Conservation (phyloP, 2,329 filamentous ascomycete species). For the Aureobasidium sp. region DNA sequence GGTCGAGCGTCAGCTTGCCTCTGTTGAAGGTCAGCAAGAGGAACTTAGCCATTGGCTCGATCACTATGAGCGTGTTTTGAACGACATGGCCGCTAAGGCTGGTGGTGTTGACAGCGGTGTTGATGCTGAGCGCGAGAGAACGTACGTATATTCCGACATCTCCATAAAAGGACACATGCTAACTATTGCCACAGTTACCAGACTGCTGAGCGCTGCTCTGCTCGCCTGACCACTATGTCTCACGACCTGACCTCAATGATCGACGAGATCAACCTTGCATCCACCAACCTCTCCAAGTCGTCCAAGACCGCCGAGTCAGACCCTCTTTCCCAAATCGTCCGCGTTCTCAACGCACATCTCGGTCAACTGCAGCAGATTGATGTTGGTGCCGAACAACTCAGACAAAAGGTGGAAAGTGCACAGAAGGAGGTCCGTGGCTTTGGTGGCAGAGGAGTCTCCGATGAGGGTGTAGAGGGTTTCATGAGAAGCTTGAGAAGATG, state of each 20-base stretch:
- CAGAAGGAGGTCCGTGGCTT: slow-evolving; percentile 65
- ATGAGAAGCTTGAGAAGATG: slow-evolving; percentile 58
- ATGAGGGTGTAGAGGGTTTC: slow-evolving; percentile 76
- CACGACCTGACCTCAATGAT: slow-evolving; percentile 93
- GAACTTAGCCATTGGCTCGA: slow-evolving; percentile 85
- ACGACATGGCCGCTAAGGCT: slow-evolving; percentile 71
- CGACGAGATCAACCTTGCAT: slow-evolving; percentile 92
- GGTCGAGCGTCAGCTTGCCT: slow-evolving; percentile 82
- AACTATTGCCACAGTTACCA: slow-evolving; percentile 53
- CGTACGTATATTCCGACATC: slow-evolving; percentile 43
- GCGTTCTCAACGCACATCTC: slow-evolving; percentile 88
- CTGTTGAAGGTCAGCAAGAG: slow-evolving; percentile 86
- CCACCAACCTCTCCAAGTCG: slow-evolving; percentile 80
- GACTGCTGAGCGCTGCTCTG: slow-evolving; percentile 84
- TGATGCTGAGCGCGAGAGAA: slow-evolving; percentile 91
- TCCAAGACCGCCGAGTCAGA: slow-evolving; percentile 47
- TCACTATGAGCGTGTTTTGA: slow-evolving; percentile 83
- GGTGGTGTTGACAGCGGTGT: slow-evolving; percentile 64
- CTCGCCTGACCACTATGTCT: slow-evolving; percentile 87
- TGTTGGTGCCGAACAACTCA: slow-evolving; percentile 68
- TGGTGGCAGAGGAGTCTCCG: slow-evolving; percentile 42
- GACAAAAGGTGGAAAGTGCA: slow-evolving; percentile 72
- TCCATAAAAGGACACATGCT: slow-evolving; percentile 16
- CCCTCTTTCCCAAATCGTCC: slow-evolving; percentile 87
- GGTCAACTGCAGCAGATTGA: slow-evolving; percentile 91